Base-by-base conservation (phyloP, 352 stramenopile species). In the Globisporangium okanoganense region DNA sequence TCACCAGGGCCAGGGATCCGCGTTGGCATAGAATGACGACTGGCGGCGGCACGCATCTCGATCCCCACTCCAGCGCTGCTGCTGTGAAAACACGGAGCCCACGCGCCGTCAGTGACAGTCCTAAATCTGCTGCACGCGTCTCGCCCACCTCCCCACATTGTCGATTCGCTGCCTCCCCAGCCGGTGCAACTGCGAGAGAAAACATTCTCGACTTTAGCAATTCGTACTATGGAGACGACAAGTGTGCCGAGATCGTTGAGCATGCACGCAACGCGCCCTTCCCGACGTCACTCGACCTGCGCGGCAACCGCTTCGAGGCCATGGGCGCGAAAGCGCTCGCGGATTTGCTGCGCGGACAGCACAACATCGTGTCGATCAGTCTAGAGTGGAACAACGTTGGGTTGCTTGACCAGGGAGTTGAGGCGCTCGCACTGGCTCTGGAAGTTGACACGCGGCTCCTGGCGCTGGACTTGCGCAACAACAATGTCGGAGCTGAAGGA, bases 331-430 rank as follows among this genome's bases (percentile, higher is more conserved):
- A 72, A 59, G 38, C 61, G 48, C 60, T 94, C 10, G 85, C 82
- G 0, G 70, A 75, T 18, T 61, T 89, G 57, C 49, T 95, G 29
- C 72, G 76, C 0, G 69, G 59, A 0, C 75, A 79, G 2, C 82
- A 90, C 52, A 75, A 72, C 18, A 58, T 92, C 18, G 72, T 82
- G 22, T 70, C 71, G n/a, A 71, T 94, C 27, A 79, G 72, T 45
- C 65, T 95, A 51, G 82, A 95, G 66, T 94, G 84, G 84, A 95
- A 95, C 62, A 93, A 90, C 58, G 66, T 92, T 7, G 86, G 84
- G n/a, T 50, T 93, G 29, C 59, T 92, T 43, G 79, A 92, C 56
- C 74, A 90, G 31, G 84, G 83, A 1, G 63, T 95, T 13, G 75
- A 81, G 44, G 82, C 82, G 35, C 66, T 95, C 10, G 79, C 83